A percentile compares a stretch with the other conserved stretches of the same genome.
phyloP scores from a whole-genome alignment of 345 rosid species.

The Geranium brycei region DNA sequence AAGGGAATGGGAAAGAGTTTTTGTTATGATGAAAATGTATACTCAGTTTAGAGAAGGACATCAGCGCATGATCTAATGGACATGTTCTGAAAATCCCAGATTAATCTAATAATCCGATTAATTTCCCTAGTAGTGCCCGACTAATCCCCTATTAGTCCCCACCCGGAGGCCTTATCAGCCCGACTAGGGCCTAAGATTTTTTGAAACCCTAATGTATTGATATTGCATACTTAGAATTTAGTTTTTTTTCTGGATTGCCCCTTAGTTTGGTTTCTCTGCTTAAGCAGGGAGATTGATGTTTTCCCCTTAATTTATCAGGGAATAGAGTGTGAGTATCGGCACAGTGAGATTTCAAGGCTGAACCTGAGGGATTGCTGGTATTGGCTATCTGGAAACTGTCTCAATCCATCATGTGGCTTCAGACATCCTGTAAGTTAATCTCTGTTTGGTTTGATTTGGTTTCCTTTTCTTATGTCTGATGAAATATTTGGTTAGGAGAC shows the following conservation, averaged over 20 bases:
- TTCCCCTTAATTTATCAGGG: conserved; percentile 24
- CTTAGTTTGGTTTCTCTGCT: too few species aligned
- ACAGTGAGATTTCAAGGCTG: conserved; percentile 46
- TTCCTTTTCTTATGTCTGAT: neutral
- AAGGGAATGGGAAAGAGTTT: neutral
- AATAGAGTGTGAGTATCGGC: conserved; percentile 50
- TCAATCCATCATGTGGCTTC: conserved; percentile 42
- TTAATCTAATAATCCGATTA: too few species aligned
- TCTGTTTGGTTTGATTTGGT: neutral
- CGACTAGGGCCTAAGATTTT: too few species aligned
- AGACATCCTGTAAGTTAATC: conserved; percentile 46
- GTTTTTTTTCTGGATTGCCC: neutral
- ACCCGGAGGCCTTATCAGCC: too few species aligned
- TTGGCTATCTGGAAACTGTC: conserved; percentile 54
- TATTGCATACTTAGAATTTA: neutral
- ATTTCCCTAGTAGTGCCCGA: too few species aligned
- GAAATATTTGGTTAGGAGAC: too few species aligned
- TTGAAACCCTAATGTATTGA: neutral
- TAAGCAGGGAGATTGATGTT: neutral
- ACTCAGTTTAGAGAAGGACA: neutral
- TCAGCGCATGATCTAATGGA: neutral
- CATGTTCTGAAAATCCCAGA: neutral
- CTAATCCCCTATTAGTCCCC: too few species aligned
- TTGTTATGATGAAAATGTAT: neutral
- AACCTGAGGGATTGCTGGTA: conserved; percentile 60